Conservation (phyloP, 805 yeast species). For the Suhomyces sp. region DNA sequence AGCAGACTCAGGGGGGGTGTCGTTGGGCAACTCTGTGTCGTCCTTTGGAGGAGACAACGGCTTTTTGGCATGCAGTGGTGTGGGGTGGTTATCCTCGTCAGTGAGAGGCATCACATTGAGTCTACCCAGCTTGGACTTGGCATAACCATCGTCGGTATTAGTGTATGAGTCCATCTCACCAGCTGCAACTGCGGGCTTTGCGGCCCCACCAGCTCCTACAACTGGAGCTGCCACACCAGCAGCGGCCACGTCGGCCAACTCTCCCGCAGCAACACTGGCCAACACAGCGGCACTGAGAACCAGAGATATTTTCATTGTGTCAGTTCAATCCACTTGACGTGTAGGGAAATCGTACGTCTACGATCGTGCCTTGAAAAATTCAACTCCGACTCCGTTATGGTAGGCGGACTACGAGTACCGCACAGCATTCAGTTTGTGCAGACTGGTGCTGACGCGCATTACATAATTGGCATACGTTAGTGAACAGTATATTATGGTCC, state of each 20-base stretch:
- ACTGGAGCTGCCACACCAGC: background rate
- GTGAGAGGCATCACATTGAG: constrained; percentile 20
- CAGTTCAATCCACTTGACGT: background rate
- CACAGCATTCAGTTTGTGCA: background rate
- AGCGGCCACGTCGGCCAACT: background rate
- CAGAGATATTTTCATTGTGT: constrained; percentile 1
- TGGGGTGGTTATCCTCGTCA: constrained; percentile 29
- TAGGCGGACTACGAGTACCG: constrained; percentile 1
- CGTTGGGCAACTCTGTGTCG: constrained; percentile 1
- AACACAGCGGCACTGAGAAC: background rate
- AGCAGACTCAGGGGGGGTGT: constrained; percentile 9
- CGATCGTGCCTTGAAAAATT: background rate
- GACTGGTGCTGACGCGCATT: background rate
- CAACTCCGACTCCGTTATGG: constrained; percentile 5
- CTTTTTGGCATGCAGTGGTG: constrained; percentile 18
- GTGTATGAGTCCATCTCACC: background rate
- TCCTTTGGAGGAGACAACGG: constrained; percentile 17
- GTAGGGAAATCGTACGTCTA: background rate
- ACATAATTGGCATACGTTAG: background rate
- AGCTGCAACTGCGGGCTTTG: background rate
- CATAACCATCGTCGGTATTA: background rate
- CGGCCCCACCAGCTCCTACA: background rate
- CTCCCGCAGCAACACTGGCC: background rate
- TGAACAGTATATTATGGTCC: background rate
- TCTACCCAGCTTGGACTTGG: background rate